Percentiles rank a stretch among this genome's conserved stretches.
These are phyloP conservation scores for Syzygium syzygioides DNA, from an alignment of 441 rosid species.

Conservation along the genomic window DNA sequence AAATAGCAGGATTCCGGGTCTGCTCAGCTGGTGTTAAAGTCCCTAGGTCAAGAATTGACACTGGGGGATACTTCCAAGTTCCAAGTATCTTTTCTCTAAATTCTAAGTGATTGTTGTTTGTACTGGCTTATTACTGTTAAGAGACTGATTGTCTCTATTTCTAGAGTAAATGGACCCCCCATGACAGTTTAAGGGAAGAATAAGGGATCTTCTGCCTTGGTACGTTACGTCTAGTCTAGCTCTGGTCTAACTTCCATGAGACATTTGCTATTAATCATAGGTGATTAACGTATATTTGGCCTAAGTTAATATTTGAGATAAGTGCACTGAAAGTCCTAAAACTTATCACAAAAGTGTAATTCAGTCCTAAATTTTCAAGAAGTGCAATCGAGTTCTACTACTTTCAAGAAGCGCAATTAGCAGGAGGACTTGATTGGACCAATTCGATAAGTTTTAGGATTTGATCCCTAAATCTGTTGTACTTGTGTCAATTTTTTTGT, in stretches of 20 bases:
- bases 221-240: neutral
- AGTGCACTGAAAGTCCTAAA: no score
- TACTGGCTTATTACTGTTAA: neutral
- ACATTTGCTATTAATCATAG: neutral
- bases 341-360: no score
- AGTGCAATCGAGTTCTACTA: no score
- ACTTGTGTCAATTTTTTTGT: no score
- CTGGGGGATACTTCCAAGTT: neutral
- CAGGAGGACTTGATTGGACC: no score
- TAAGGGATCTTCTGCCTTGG: neutral
- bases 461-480: no score
- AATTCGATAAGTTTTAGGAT: no score
- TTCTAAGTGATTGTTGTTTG: neutral
- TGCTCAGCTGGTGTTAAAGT: neutral
- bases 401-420: no score
- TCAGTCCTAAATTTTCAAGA: no score
- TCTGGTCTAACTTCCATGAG: neutral
- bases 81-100: neutral
- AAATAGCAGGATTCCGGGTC: neutral
- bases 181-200: neutral
- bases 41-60: neutral
- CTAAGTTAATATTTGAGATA: neutral
- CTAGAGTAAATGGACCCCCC: neutral
- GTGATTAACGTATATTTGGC: neutral
- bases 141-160: neutral